These are phyloP conservation scores for Stagonosporopsis tanaceti DNA, from an alignment of 2,329 filamentous ascomycete genomes.

Conservation along the genomic window DNA sequence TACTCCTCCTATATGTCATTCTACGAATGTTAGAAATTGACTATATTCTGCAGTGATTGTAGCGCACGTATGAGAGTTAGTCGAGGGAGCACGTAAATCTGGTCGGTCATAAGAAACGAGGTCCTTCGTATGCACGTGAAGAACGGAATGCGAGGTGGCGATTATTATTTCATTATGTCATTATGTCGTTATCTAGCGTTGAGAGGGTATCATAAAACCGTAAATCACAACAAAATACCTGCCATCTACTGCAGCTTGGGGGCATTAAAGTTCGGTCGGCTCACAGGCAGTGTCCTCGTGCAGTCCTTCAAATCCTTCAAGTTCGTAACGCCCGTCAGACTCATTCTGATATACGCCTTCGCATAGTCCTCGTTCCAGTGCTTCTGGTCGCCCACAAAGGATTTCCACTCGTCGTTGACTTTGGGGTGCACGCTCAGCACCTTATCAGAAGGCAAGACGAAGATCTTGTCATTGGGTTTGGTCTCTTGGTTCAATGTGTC, in stretches of 20 bases:
- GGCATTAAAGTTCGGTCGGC: constrained; percentile 13
- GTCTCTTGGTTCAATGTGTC: constrained; percentile 41
- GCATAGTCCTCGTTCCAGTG: constrained; percentile 45
- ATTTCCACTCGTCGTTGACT: constrained; percentile 36
- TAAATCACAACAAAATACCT: background rate
- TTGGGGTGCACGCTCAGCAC: constrained; percentile 35
- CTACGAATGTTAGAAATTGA: too few species aligned
- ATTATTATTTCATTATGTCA: background rate
- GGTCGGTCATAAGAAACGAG: too few species aligned
- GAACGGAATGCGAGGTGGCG: background rate
- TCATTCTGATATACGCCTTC: constrained; percentile 44
- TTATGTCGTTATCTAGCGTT: background rate
- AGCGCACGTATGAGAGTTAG: too few species aligned
- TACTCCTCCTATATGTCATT: too few species aligned
- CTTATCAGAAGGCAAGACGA: constrained; percentile 41
- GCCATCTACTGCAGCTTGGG: constrained; percentile 1
- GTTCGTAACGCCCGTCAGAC: constrained; percentile 37
- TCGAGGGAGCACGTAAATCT: too few species aligned
- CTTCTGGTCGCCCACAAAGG: constrained; percentile 39
- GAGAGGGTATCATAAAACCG: constrained; percentile 6
- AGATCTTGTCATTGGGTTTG: constrained; percentile 29
- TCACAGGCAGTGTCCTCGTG: constrained; percentile 40
- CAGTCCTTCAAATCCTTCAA: constrained; percentile 36
- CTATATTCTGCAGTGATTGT: too few species aligned
- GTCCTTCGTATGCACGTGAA: background rate